A percentile compares a stretch with the other conserved stretches of the same genome.
Evolutionary conservation across 805 yeast genomes (phyloP).

Genomic region (Tetrapisispora pingtungensis): DNA sequence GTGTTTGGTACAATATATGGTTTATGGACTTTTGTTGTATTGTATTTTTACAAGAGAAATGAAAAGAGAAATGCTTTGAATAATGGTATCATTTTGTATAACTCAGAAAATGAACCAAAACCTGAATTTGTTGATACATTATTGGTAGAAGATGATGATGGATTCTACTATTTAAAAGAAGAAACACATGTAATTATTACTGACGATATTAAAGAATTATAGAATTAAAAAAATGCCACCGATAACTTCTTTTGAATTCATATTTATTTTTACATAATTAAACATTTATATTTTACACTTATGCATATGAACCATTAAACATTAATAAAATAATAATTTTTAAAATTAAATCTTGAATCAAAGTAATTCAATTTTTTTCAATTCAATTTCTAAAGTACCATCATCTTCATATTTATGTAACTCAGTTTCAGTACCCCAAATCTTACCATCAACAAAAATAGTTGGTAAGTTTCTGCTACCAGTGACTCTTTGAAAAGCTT

Average conservation of each 20-base stretch:
- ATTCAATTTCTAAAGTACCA: conserved; percentile 18
- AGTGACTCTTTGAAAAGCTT: conserved; percentile 24
- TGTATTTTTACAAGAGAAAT: conserved; percentile 44
- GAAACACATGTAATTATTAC: background rate
- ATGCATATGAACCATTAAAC: background rate
- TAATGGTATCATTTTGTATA: conserved; percentile 41
- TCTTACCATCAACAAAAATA: conserved; percentile 24
- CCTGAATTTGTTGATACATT: conserved; percentile 24
- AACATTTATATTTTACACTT: background rate
- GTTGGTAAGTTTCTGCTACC: conserved; percentile 29
- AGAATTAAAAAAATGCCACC: too few relatives aligned
- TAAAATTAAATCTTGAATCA: conserved; percentile 4
- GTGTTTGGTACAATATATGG: conserved; percentile 37
- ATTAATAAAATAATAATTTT: background rate
- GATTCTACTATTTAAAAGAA: conserved; percentile 13
- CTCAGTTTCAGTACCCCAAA: conserved; percentile 29
- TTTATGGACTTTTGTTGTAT: conserved; percentile 42
- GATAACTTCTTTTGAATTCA: too few relatives aligned
- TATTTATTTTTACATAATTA: background rate
- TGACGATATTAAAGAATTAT: background rate
- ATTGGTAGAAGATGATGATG: conserved; percentile 23
- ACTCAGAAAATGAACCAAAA: conserved; percentile 29
- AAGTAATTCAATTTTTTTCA: conserved; percentile 19
- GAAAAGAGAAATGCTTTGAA: conserved; percentile 37
- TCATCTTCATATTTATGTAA: conserved; percentile 22